Conservation (phyloP, 2,329 filamentous ascomycete species). For the Penicillium griseofulvum region DNA sequence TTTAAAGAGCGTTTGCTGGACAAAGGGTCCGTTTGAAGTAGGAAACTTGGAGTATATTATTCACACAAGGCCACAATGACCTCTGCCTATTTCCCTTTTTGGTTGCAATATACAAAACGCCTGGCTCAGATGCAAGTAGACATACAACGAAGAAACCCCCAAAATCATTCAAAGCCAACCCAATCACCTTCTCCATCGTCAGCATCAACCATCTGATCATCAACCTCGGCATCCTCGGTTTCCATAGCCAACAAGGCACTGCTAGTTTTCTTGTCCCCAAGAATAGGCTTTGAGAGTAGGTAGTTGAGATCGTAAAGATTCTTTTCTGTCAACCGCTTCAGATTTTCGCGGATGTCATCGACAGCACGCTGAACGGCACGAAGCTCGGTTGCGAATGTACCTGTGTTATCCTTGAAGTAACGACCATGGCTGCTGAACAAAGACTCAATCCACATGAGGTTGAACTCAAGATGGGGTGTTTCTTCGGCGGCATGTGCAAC, state of each 20-base stretch:
- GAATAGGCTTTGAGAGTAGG: conserved; percentile 57
- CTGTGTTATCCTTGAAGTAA: conserved; percentile 77
- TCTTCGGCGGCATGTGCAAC: conserved; percentile 85
- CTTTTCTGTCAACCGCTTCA: conserved; percentile 78
- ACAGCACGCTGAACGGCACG: conserved; percentile 79
- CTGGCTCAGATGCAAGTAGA: conserved; percentile 31
- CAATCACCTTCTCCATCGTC: conserved; percentile 51
- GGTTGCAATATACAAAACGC: conserved; percentile 21
- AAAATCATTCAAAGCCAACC: conserved; percentile 53
- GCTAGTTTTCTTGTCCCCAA: conserved; percentile 30
- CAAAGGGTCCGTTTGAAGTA: conserved; percentile 7
- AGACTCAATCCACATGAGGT: conserved; percentile 86
- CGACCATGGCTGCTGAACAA: conserved; percentile 76
- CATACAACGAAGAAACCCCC: conserved; percentile 12
- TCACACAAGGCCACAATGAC: conserved; percentile 4
- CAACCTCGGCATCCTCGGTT: conserved; percentile 22
- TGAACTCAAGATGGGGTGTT: conserved; percentile 92
- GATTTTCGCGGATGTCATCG: conserved; percentile 73
- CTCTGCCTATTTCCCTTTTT: conserved; percentile 24
- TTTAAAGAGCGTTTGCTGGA: conserved; percentile 4
- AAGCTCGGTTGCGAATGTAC: conserved; percentile 78
- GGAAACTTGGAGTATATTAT: conserved; percentile 3
- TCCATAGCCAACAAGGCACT: conserved; percentile 33
- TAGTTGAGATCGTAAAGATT: conserved; percentile 90
- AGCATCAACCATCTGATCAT: conserved; percentile 31